phyloP scores from a whole-genome alignment of 805 yeast species.

The Torulaspora quercuum region DNA sequence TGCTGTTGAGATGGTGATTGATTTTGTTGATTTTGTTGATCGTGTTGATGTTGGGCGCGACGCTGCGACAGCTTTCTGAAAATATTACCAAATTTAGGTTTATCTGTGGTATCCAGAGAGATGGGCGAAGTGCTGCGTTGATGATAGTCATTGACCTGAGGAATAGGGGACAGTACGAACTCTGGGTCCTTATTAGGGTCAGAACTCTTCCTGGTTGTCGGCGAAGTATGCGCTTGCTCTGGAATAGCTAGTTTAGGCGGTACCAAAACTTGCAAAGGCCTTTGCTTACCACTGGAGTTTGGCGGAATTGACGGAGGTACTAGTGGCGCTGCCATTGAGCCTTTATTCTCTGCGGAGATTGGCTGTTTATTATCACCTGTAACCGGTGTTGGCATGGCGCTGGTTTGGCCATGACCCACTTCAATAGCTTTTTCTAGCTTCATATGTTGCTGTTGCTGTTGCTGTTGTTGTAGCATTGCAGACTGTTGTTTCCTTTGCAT shows the following conservation, averaged over 20 bases:
- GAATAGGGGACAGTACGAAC: slow-evolving; percentile 36
- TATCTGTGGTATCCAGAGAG: slow-evolving; percentile 23
- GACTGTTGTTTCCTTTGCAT: slow-evolving; percentile 27
- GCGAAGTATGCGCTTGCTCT: slow-evolving; percentile 50
- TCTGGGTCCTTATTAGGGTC: slow-evolving; percentile 28
- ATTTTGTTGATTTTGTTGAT: slow-evolving; percentile 15
- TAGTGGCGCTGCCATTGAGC: slow-evolving; percentile 6
- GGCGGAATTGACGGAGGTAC: slow-evolving; percentile 9
- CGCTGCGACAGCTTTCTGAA: slow-evolving; percentile 37
- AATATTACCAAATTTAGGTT: slow-evolving; percentile 34
- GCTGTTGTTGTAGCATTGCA: slow-evolving; percentile 23
- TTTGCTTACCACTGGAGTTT: slow-evolving; percentile 10
- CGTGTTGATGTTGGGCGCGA: slow-evolving; percentile 22
- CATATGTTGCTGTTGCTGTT: slow-evolving; percentile 22
- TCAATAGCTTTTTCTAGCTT: slow-evolving; percentile 14
- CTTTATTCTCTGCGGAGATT: slow-evolving; percentile 1
- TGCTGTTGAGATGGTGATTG: slow-evolving; percentile 14
- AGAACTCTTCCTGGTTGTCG: slow-evolving; percentile 36
- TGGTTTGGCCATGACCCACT: slow-evolving; percentile 6
- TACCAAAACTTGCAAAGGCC: slow-evolving; percentile 25
- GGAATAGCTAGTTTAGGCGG: slow-evolving; percentile 45
- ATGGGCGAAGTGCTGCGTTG: slow-evolving; percentile 30
- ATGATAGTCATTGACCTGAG: slow-evolving; percentile 33
- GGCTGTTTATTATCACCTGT: not conserved
- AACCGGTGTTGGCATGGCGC: slow-evolving; percentile 6